Evolutionary conservation across 2,329 filamentous ascomycete species (phyloP), one percentile per base, ranked within the genome.

Genomic region (Cytospora piceicola): DNA sequence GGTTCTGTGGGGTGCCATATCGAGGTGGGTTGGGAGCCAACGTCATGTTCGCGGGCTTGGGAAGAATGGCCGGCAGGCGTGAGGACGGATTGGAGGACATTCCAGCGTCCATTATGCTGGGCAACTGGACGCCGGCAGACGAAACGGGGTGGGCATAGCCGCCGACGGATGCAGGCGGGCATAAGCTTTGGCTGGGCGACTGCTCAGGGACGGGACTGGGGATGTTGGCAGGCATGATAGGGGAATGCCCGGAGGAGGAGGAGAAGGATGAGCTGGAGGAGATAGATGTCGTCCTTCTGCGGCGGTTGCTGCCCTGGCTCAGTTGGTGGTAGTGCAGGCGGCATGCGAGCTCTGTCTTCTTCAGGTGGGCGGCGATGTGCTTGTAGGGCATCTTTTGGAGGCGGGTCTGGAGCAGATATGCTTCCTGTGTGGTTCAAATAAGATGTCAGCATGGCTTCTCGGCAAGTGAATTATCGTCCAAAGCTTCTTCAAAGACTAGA

Each of bases 331-430:
- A 94, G 78, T 95, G 92, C 69, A 96, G 85, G 69, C 92, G 91
- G 79, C 92, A 96, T 57, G 92, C 92, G 67, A 95, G 83, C 80
- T 95, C 92, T 0, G 92, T 95, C 82, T 95, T 96, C 79, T 93
- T 92, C 71, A 95, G 81, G 72, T 94, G 90, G 66, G 89, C 87
- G 66, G 92, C 92, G 75, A 95, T 95, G 76, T 94, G 91, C 83
- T 94, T 95, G 79, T 95, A 95, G 0, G 92, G 92, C 88, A 94
- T 93, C 80, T 94, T 94, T 73, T 94, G 90, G 73, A 92, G 86
- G 66, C 92, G 90, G 67, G 90, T 94, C 78, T 93, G 90, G 68
- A 95, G 85, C 63, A 95, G 88, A 76, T 94, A 95, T 65, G 88
- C 85, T 79, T 95, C 92, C 91, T 94, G 69, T 68, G n/a, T 62